These are phyloP conservation scores for Mycena albidolilacea DNA, from an alignment of 768 basidiomycete genomes.

Conservation along the genomic window DNA sequence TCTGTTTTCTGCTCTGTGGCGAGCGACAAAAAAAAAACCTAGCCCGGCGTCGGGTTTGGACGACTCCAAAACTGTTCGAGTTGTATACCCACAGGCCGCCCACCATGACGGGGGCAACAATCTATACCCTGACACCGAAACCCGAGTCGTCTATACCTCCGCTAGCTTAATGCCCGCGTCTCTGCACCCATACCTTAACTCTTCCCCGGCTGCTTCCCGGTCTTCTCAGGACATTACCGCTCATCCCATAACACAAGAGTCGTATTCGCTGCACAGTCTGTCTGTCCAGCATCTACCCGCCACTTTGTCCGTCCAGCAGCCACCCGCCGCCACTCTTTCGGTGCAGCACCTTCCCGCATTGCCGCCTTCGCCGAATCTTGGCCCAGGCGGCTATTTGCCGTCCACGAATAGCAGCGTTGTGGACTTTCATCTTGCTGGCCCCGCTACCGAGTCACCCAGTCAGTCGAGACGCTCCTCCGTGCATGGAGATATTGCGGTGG, in stretches of 20 bases:
- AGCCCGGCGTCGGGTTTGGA: neutral
- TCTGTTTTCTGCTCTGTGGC: slow-evolving; percentile 20
- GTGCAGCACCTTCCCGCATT: slow-evolving; percentile 22
- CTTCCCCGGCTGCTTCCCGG: slow-evolving; percentile 41
- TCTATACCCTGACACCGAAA: slow-evolving; percentile 2
- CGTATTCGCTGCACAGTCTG: slow-evolving; percentile 33
- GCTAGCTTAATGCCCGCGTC: slow-evolving; percentile 40
- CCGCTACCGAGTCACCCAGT: slow-evolving; percentile 17
- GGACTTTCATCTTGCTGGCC: slow-evolving; percentile 13
- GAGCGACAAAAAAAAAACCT: slow-evolving; percentile 19
- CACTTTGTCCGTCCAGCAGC: slow-evolving; percentile 14
- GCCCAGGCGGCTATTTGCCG: slow-evolving; percentile 21
- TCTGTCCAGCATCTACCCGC: slow-evolving; percentile 35
- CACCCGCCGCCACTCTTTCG: slow-evolving; percentile 12
- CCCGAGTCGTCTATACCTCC: slow-evolving; percentile 25
- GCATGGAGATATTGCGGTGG: slow-evolving; percentile 14
- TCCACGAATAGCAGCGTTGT: slow-evolving; percentile 28
- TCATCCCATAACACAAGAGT: slow-evolving; percentile 36
- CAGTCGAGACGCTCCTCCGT: slow-evolving; percentile 25
- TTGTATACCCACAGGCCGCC: slow-evolving; percentile 18
- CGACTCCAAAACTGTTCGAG: slow-evolving; percentile 10
- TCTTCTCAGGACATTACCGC: slow-evolving; percentile 44
- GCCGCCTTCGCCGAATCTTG: slow-evolving; percentile 20
- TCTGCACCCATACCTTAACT: slow-evolving; percentile 43
- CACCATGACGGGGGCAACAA: neutral